Evolutionary conservation across 2,329 filamentous ascomycete genomes (phyloP).

Genomic region (Emmonsia crescens): DNA sequence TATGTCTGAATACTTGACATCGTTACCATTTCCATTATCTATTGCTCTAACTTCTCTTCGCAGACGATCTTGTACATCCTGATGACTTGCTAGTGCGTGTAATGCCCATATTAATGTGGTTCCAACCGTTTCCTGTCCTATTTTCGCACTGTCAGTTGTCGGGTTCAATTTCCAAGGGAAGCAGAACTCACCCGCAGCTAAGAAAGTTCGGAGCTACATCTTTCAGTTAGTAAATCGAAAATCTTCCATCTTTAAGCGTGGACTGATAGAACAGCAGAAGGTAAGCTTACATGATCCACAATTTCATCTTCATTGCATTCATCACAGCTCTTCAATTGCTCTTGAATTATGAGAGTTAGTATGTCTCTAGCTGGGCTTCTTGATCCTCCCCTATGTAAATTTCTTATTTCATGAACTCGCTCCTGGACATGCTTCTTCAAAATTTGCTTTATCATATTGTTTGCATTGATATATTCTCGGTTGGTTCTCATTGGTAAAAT

Average conservation of each 20-base stretch:
- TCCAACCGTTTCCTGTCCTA: conserved; percentile 2
- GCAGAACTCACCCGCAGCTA: not conserved
- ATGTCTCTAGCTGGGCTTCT: not conserved
- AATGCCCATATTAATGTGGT: conserved; percentile 1
- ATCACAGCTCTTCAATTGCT: not conserved
- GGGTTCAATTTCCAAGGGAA: not conserved
- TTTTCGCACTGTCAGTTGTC: not conserved
- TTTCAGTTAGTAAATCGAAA: not conserved
- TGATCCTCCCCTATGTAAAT: too few species aligned
- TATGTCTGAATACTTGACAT: not conserved
- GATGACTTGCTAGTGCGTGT: conserved; percentile 1
- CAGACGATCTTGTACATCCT: not conserved
- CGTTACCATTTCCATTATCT: not conserved
- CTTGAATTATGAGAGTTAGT: conserved; percentile 2
- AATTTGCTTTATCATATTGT: not conserved
- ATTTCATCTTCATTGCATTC: not conserved
- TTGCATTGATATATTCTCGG: conserved; percentile 3
- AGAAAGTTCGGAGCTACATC: conserved; percentile 2
- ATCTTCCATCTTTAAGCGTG: not conserved
- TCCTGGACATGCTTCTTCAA: conserved; percentile 1
- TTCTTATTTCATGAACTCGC: not conserved
- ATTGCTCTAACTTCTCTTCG: not conserved
- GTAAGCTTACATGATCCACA: not conserved
- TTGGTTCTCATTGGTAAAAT: conserved; percentile 4
- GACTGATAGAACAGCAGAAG: not conserved